Percentiles rank a stretch among this genome's conserved stretches.
phyloP scores from a whole-genome alignment of 805 yeast species.

The Candida ascalaphidarum region DNA sequence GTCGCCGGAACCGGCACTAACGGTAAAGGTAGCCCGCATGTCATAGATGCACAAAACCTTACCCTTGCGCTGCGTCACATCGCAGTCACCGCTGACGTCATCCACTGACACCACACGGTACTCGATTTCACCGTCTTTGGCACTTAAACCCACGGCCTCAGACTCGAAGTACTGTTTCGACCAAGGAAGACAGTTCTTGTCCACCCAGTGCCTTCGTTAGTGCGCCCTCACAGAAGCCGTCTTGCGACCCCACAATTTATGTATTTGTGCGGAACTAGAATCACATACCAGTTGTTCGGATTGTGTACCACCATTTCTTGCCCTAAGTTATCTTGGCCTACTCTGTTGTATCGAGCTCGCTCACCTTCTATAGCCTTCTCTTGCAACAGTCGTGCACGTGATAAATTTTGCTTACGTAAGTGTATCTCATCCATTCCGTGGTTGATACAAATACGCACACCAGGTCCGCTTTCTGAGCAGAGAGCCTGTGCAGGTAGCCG shows the following conservation, averaged over 20 bases:
- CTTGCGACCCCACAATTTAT: neutral
- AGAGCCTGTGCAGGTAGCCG: no score
- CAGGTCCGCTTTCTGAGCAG: no score
- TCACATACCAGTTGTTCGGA: conserved; percentile 62
- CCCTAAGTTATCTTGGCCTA: neutral
- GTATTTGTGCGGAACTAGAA: neutral
- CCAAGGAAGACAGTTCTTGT: conserved; percentile 62
- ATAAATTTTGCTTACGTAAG: no score
- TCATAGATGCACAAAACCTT: conserved; percentile 72
- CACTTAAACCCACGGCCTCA: conserved; percentile 6
- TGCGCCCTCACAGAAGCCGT: neutral
- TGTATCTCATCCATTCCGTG: no score
- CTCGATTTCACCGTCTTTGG: no score
- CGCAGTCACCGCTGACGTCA: conserved; percentile 60
- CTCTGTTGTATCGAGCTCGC: conserved; percentile 1
- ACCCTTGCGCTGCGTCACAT: conserved; percentile 79
- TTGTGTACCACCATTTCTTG: conserved; percentile 53
- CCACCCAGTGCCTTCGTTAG: conserved; percentile 58
- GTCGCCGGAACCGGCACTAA: conserved; percentile 25
- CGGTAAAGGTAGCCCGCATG: conserved; percentile 41
- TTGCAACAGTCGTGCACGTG: no score
- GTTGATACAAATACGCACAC: no score
- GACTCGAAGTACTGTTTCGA: conserved; percentile 41
- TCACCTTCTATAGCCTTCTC: conserved; percentile 1
- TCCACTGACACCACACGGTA: conserved; percentile 22